Base-by-base conservation (phyloP, 2,329 filamentous ascomycete species). In the Xylaria sp. region DNA sequence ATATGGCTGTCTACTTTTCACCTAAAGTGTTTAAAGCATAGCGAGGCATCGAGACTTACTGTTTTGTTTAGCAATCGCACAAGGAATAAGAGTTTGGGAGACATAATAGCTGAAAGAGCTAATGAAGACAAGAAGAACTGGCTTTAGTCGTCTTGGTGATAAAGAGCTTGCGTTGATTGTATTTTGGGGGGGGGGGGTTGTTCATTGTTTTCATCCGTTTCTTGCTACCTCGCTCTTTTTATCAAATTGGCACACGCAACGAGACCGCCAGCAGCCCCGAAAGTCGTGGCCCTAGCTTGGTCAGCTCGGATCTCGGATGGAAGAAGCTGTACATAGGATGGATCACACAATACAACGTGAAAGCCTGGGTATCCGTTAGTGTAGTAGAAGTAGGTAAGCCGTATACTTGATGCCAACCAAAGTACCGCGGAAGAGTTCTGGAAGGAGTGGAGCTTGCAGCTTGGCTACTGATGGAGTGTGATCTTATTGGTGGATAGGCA, bases 261-360 rank as follows among this genome's bases (percentile, higher is more conserved):
- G 3, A 44, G 20, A n/a, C 6, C 20, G 42, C 33, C 11, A 36
- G 33, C 9, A 5, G 33, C 33, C 33, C 11, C 33, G 6, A n/a
- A 44, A 6, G 42, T 11, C n/a, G 9, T 44, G 36, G 36, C 22
- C 29, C 20, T 13, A 3, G 22, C 13, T 10, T n/a, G 15, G 9
- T 29, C n/a, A 47, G 9, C 56, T 33, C n/a, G 39, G 39, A 57
- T 45, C 38, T 44, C 38, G 38, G n/a, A 45, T 33, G 29, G 38
- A 38, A 39, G 22, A 20, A n/a, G 44, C 17, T 38, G 15, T 31
- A 15, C 13, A 5, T 9, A 29, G 20, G 31, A 10, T 15, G 22
- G 29, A 47, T 17, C 42, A 58, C 44, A 17, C 29, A 31, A 29
- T 17, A 25, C 27, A 33, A 27, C n/a, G 6, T 36, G 29, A 31